Base-by-base conservation (phyloP, 768 basidiomycete species). In the Russula ochroleuca region DNA sequence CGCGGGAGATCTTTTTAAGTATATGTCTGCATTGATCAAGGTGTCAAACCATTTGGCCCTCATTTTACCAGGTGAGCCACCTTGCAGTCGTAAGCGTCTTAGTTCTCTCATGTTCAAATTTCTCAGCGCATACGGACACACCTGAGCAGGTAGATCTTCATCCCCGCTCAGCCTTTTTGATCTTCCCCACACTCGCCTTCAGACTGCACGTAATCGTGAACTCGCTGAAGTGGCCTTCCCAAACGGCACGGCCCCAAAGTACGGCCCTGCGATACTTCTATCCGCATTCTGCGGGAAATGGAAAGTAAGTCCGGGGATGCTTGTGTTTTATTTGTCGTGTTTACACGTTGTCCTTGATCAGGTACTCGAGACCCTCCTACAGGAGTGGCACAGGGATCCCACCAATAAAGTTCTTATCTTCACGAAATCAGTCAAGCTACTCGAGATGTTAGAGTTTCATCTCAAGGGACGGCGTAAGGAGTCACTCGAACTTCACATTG, bases 361-460 rank as follows among this genome's bases (percentile, higher is more conserved):
- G 90, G 83, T 91, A 0, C 77, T 94, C 9, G 79, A 86, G 62
- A 76, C 78, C 8, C 76, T 90, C 2, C 76, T 98, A 23, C 81
- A 80, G 52, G 81, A 86, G 50, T 86, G 87, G 83, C 81, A 82
- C 69, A 82, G 82, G 68, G 85, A 86, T 52, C 72, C 69, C 8
- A 78, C 81, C 0, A 94, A 91, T 75, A 98, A 97, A 75, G 92
- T 97, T 45, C 78, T 98, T 48, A 86, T 98, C 62, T 98, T 98
- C 75, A 94, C 94, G 3, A 94, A 94, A 72, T 90, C 92, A 1
- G 91, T 95, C 60, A 93, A 94, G 72, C 76, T 98, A 28, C 78
- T 98, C 14, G 87, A 90, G 19, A 92, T 94, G 85, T 75, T 97
- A 31, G 83, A 88, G 40, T 88, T 84, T 69, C 88, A 91, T 72